Percentiles rank a stretch among this genome's conserved stretches.
phyloP scores from a whole-genome alignment of 768 basidiomycete genomes.

The Lentinula detonsa region DNA sequence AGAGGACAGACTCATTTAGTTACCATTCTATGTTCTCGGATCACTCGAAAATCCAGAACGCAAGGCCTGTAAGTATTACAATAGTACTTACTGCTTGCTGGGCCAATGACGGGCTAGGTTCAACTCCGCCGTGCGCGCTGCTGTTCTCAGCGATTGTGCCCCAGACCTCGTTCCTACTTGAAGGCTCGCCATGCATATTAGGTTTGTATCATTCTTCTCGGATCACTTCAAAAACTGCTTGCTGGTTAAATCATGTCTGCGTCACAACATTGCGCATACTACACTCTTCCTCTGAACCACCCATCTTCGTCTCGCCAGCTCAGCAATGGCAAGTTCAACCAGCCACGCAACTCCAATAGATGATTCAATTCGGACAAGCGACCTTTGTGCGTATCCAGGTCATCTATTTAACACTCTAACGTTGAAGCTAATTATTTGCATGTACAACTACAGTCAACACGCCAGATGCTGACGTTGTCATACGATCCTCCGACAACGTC shows the following conservation, averaged over 20 bases:
- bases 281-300: not conserved
- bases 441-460: not conserved
- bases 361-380: not conserved
- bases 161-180: no score
- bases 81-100: no score
- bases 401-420: not conserved
- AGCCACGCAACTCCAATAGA: not conserved
- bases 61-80: no score
- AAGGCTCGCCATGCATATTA: no score
- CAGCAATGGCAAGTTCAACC: not conserved
- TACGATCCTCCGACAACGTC: conserved; percentile 6
- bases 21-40: not conserved
- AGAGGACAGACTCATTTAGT: not conserved
- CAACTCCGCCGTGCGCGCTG: not conserved
- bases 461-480: conserved; percentile 2
- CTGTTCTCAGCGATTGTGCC: no score
- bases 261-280: not conserved
- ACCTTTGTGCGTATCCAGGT: not conserved
- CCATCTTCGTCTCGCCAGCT: not conserved
- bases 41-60: not conserved
- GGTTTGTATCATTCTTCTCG: not conserved
- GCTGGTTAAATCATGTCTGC: not conserved
- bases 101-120: no score
- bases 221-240: not conserved
- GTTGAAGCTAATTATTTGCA: not conserved